Percentiles rank a stretch among this genome's conserved stretches.
These are phyloP conservation scores for Backusella morwellensis DNA, from an alignment of 192 early-diverging fungal genomes.

Conservation along the genomic window DNA sequence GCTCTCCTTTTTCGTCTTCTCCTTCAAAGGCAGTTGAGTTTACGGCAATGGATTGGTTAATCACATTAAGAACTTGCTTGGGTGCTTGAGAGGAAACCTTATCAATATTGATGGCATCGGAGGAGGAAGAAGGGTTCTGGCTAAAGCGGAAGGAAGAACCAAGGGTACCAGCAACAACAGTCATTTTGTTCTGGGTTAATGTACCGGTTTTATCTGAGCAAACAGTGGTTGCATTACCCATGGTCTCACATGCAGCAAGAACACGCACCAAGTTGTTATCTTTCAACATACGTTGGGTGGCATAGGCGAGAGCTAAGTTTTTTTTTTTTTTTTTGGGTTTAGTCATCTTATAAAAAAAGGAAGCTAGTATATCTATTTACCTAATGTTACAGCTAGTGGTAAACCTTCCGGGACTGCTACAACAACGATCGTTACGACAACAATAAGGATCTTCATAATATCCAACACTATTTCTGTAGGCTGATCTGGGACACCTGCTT, in stretches of 20 bases:
- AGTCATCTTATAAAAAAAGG: not conserved
- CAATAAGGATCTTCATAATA: slow-evolving; percentile 81
- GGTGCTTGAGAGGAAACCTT: slow-evolving; percentile 39
- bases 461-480: slow-evolving; percentile 58
- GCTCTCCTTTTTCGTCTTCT: slow-evolving; percentile 49
- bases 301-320: slow-evolving; percentile 78
- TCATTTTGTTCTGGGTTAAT: slow-evolving; percentile 96
- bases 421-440: slow-evolving; percentile 91
- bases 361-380: slow-evolving; percentile 17
- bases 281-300: slow-evolving; percentile 92
- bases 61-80: slow-evolving; percentile 38
- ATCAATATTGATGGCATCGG: slow-evolving; percentile 44
- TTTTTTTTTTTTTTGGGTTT: not conserved
- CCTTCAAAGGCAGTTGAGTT: slow-evolving; percentile 80
- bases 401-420: slow-evolving; percentile 99
- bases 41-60: slow-evolving; percentile 76
- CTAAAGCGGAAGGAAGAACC: slow-evolving; percentile 65
- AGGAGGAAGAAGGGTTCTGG: slow-evolving; percentile 36
- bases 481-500: slow-evolving; percentile 26
- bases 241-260: slow-evolving; percentile 96
- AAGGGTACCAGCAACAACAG: slow-evolving; percentile 85
- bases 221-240: slow-evolving; percentile 97
- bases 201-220: slow-evolving; percentile 99
- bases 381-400: slow-evolving; percentile 93
- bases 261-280: slow-evolving; percentile 98